These are phyloP conservation scores for Cladosporium sp. DNA, from an alignment of 2,329 filamentous ascomycete species.

Conservation along the genomic window DNA sequence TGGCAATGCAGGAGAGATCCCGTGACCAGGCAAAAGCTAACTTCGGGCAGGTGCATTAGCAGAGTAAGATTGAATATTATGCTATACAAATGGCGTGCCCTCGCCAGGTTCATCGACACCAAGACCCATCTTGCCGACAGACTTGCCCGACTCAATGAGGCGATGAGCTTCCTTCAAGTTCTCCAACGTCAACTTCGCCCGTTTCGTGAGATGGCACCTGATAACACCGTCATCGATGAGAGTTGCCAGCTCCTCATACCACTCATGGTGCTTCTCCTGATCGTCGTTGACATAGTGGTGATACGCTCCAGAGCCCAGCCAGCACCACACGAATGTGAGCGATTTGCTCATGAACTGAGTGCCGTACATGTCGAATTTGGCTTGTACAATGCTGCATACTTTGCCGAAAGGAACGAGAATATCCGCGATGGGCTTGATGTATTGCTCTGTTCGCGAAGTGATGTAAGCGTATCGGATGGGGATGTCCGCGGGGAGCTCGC, in stretches of 20 bases:
- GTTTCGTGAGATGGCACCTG: constrained; percentile 42
- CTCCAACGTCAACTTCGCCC: constrained; percentile 39
- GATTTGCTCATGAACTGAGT: constrained; percentile 50
- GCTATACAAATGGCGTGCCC: constrained; percentile 11
- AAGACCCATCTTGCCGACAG: constrained; percentile 42
- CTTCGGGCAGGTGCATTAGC: neutral
- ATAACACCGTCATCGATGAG: constrained; percentile 41
- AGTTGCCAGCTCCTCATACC: constrained; percentile 37
- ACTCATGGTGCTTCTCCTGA: constrained; percentile 23
- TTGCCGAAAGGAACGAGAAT: constrained; percentile 48
- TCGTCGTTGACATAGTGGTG: constrained; percentile 37
- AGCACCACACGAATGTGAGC: constrained; percentile 45
- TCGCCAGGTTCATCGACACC: constrained; percentile 31
- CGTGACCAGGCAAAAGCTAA: neutral
- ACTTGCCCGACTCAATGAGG: constrained; percentile 40
- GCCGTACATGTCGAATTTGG: constrained; percentile 45
- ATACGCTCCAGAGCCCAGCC: constrained; percentile 45
- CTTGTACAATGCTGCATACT: constrained; percentile 49
- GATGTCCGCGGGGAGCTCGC: constrained; percentile 29
- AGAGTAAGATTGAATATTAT: neutral
- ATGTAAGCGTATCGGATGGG: constrained; percentile 48
- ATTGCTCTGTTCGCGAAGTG: constrained; percentile 44
- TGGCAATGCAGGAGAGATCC: neutral
- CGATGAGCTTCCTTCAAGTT: constrained; percentile 44
- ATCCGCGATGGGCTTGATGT: constrained; percentile 40